Base-by-base conservation (phyloP, 169 alveolate species). In the Sarcocystis neurona region DNA sequence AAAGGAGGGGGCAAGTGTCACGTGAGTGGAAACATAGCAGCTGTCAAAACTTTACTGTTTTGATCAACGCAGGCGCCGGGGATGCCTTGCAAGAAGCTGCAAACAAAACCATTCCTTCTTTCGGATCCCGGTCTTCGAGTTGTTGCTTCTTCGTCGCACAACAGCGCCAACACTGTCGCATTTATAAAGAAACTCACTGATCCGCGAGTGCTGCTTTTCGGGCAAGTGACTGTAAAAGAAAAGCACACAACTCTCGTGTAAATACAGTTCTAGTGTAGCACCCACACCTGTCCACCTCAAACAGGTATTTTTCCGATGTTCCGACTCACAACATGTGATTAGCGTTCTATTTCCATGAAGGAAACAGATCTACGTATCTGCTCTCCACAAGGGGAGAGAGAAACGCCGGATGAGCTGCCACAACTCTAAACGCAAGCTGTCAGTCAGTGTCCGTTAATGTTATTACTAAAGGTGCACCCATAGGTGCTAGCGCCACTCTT, bases 101-200 rank as follows among this genome's bases (percentile, higher is more conserved):
- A 43, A 39, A 72, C 58, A 1, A 4, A 5, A n/a, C 53, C 47
- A 10, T 72, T 72, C 56, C 32, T 18, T 18, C 10, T 39, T 2
- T 48, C 18, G 15, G 88, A 88, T 32, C 39, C 8, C 23, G 92
- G 79, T 0, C 72, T 88, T 0, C 60, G 37, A 23, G 88, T 77
- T 37, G 53, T 48, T 37, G 88, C 92, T 0, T 78, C 88, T 2
- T 53, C 87, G 27, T 78, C 88, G 23, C 92, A 88, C 74, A 79
- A 46, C 44, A 43, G 75, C 23, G 53, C 72, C 20, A 77, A 32
- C 30, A 88, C 92, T 0, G 8, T 0, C 5, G 84, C 50, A 0
- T 78, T 88, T 53, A 2, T 63, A 0, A 39, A 39, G n/a, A 53
- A 53, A 75, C 77, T 70, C 47, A 56, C 80, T 3, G 12, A 58